phyloP scores from a whole-genome alignment of 2,329 filamentous ascomycete genomes.

The Sporothrix inflata region DNA sequence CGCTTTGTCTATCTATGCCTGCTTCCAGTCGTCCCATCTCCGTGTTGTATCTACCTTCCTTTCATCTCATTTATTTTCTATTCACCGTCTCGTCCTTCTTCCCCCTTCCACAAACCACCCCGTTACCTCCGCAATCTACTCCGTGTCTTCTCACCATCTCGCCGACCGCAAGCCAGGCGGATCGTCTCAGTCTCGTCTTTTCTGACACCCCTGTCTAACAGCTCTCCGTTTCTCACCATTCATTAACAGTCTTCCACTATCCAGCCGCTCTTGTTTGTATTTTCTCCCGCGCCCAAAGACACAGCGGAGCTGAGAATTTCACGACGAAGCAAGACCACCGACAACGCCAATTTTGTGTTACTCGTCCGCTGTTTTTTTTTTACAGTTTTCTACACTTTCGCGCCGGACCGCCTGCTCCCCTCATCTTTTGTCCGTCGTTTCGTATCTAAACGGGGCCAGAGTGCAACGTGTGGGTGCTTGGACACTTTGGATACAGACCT shows the following conservation, averaged over 20 bases:
- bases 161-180: background rate
- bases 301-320: background rate
- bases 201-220: background rate
- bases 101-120: background rate
- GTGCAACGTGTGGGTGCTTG: constrained; percentile 32
- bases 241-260: background rate
- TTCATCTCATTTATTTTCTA: constrained; percentile 6
- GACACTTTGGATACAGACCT: constrained; percentile 28
- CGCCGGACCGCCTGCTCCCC: constrained; percentile 25
- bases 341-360: background rate
- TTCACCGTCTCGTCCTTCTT: background rate
- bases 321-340: background rate
- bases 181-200: background rate
- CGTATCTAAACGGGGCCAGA: constrained; percentile 26
- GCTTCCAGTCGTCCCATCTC: constrained; percentile 7
- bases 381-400: background rate
- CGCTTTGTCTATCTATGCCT: background rate
- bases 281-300: background rate
- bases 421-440: constrained; percentile 28
- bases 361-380: background rate
- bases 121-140: background rate
- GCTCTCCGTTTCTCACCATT: background rate
- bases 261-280: background rate
- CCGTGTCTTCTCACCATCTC: background rate
- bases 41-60: background rate